These are phyloP conservation scores for Trichoderma atrobrunneum DNA, from an alignment of 2,329 filamentous ascomycete species.

Conservation along the genomic window DNA sequence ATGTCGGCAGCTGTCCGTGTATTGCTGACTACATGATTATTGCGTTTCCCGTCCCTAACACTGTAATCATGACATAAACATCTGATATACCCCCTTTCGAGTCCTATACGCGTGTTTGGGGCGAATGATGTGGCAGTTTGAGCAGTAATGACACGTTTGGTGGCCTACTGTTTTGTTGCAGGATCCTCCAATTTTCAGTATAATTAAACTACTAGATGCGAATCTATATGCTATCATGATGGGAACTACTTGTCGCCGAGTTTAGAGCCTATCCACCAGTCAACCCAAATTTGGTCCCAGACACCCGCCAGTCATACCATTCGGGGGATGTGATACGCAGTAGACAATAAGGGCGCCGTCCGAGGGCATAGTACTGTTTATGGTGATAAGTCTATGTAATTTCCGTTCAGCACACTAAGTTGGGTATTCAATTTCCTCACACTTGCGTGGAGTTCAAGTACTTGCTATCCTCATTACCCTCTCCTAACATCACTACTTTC, in stretches of 20 bases:
- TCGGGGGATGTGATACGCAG: not conserved
- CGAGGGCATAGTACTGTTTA: not conserved
- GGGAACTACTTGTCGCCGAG: not conserved
- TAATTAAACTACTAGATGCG: too few relatives aligned
- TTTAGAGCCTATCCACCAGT: not conserved
- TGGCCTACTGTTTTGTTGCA: too few relatives aligned
- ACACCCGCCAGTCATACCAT: not conserved
- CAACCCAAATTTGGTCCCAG: not conserved
- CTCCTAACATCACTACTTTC: not conserved
- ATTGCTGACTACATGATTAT: accelerated
- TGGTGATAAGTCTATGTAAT: not conserved
- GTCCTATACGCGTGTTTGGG: not conserved
- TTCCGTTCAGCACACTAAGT: not conserved
- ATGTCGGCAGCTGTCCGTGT: not conserved
- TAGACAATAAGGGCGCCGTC: not conserved
- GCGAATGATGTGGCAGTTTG: too few relatives aligned
- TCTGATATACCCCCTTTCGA: not conserved
- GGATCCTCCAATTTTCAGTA: not conserved
- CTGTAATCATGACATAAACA: not conserved
- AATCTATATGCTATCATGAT: not conserved
- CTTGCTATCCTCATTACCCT: not conserved
- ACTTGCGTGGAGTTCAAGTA: not conserved
- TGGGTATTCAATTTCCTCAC: not conserved
- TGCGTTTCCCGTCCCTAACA: not conserved
- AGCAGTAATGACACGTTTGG: not conserved